Evolutionary conservation across 345 rosid genomes (phyloP).

Genomic region (Mangifera indica): DNA sequence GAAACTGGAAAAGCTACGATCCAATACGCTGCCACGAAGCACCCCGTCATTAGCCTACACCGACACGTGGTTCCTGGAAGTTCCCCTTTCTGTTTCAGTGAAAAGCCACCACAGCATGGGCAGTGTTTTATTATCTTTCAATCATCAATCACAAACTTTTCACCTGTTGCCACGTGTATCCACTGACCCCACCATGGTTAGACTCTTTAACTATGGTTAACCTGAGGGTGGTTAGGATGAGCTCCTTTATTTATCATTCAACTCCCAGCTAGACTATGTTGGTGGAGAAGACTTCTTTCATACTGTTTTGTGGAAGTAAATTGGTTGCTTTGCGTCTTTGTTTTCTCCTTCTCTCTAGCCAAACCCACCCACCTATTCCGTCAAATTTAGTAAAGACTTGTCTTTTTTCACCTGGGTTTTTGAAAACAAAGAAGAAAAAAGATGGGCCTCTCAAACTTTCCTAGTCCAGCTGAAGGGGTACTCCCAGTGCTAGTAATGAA

Average conservation of each 20-base stretch:
- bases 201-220: constrained; percentile 25
- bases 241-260: constrained; percentile 12
- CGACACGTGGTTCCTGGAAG: constrained; percentile 28
- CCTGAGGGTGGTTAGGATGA: constrained; percentile 13
- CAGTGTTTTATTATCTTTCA: neutral
- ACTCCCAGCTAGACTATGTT: neutral
- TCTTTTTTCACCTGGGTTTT: neutral
- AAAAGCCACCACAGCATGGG: constrained; percentile 7
- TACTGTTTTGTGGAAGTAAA: neutral
- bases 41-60: constrained; percentile 9
- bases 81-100: neutral
- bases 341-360: neutral
- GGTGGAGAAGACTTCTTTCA: neutral
- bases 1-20: neutral
- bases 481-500: constrained; percentile 66
- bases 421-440: neutral
- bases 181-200: constrained; percentile 7
- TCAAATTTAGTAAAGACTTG: neutral
- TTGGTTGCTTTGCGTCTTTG: neutral
- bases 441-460: constrained; percentile 81
- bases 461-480: constrained; percentile 56
- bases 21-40: constrained; percentile 13
- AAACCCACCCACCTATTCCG: neutral
- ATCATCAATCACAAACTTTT: constrained; percentile 20
- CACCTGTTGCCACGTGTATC: constrained; percentile 46